Base-by-base conservation (phyloP, 78 protist species). In the Pelomyxa schiedti region DNA sequence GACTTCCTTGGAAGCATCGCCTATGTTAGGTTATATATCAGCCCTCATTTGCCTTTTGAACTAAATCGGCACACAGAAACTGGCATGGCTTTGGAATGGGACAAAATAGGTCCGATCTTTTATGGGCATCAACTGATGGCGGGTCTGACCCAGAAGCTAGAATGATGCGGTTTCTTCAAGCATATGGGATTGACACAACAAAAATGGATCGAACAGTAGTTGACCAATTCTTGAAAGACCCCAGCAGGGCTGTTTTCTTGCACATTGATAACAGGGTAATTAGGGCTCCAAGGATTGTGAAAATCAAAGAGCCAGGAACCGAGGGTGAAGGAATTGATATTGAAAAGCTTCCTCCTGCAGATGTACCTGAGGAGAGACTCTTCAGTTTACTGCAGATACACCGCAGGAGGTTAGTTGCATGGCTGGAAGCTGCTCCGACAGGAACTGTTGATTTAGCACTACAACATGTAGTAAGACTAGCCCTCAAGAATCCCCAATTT, bases 31-130 rank as follows among this genome's bases (percentile, higher is more conserved):
- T n/a, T n/a, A n/a, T n/a, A n/a, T n/a, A n/a, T n/a, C n/a, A n/a
- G n/a, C n/a, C n/a, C n/a, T n/a, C n/a, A n/a, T n/a, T n/a, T n/a
- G n/a, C n/a, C n/a, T n/a, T n/a, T n/a, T n/a, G n/a, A n/a, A n/a
- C n/a, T n/a, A n/a, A n/a, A n/a, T n/a, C n/a, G n/a, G n/a, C n/a
- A n/a, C n/a, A n/a, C n/a, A n/a, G 81, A 32, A 30, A 39, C 81
- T 65, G 81, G 64, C 81, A 77, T 52, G 73, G 66, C 52, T 77
- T 77, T 8, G 81, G 81, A 28, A 29, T 67, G n/a, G 73, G 74
- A 38, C 4, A 1, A 38, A 28, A 36, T 6, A 16, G 58, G 32
- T 47, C 64, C 72, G 43, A 39, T 69, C 52, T 26, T 36, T n/a
- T 1, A 65, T 7, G 43, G 8, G 32, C 4, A 16, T 16, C 16